phyloP scores from a whole-genome alignment of 768 basidiomycete genomes.

The Hemileccinum impolitum region DNA sequence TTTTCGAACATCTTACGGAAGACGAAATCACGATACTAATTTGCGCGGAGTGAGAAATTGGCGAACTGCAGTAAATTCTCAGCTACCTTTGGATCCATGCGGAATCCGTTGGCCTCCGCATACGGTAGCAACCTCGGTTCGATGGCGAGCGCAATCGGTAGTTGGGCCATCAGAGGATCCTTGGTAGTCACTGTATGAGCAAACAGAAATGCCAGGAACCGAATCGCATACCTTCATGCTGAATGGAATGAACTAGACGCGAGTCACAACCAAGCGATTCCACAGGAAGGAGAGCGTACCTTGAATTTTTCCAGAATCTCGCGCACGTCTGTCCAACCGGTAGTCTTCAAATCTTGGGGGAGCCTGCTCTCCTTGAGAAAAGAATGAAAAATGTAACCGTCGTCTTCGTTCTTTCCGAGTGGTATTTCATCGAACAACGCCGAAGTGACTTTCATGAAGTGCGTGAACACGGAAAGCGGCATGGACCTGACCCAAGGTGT shows the following conservation, averaged over 20 bases:
- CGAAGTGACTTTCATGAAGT: constrained; percentile 61
- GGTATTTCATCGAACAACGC: constrained; percentile 64
- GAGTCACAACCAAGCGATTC: constrained; percentile 11
- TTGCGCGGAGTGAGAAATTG: constrained; percentile 11
- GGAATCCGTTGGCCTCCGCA: constrained; percentile 71
- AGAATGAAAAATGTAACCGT: constrained; percentile 59
- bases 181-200: constrained; percentile 26
- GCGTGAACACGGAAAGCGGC: constrained; percentile 53
- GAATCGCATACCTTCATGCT: constrained; percentile 51
- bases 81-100: constrained; percentile 70
- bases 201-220: not conserved
- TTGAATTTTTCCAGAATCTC: constrained; percentile 69
- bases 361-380: constrained; percentile 71
- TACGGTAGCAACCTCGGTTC: constrained; percentile 72
- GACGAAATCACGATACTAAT: constrained; percentile 79
- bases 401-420: constrained; percentile 69
- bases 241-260: constrained; percentile 71
- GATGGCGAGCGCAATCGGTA: constrained; percentile 72
- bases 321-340: constrained; percentile 61
- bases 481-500: constrained; percentile 69
- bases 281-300: constrained; percentile 34
- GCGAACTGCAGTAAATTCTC: constrained; percentile 1
- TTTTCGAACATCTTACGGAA: constrained; percentile 85
- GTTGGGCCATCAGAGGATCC: constrained; percentile 77
- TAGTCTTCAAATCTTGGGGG: constrained; percentile 53